Evolutionary conservation across 1,139 yeast species (phyloP).

Genomic region (Chernovozyma sophiae-reginae): DNA sequence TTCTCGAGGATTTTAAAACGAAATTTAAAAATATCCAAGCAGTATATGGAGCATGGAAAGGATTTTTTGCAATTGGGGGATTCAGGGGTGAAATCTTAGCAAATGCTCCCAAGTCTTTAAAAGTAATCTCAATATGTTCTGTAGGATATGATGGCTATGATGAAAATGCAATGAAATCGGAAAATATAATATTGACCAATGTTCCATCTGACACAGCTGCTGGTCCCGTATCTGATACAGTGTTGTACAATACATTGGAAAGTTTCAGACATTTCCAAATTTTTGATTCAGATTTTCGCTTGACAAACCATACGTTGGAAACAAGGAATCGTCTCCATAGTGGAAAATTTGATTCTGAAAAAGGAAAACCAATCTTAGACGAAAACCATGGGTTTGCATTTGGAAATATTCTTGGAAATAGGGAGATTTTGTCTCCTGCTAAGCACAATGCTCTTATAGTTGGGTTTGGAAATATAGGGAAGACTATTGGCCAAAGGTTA

Average conservation of each 20-base stretch:
- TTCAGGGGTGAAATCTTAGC: conserved; percentile 44
- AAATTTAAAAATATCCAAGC: conserved; percentile 45
- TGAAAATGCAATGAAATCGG: conserved; percentile 30
- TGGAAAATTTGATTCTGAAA: conserved; percentile 27
- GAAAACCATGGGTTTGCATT: conserved; percentile 33
- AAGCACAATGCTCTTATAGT: conserved; percentile 63
- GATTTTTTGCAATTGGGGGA: conserved; percentile 49
- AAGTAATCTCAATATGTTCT: conserved; percentile 60
- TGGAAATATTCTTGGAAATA: conserved; percentile 42
- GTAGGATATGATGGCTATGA: conserved; percentile 70
- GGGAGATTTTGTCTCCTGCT: conserved; percentile 44
- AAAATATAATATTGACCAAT: conserved; percentile 57
- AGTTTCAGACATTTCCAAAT: conserved; percentile 59
- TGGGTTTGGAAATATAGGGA: conserved; percentile 80
- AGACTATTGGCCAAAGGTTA: conserved; percentile 56
- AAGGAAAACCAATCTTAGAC: conserved; percentile 25
- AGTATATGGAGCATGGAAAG: conserved; percentile 63
- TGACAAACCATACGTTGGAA: conserved; percentile 34
- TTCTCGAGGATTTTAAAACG: conserved; percentile 33
- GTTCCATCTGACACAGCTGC: conserved; percentile 61
- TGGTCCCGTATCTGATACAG: conserved; percentile 77
- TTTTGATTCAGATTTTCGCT: conserved; percentile 42
- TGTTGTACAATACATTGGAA: conserved; percentile 53
- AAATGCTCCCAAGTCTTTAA: conserved; percentile 48
- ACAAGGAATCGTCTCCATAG: conserved; percentile 35